These are phyloP conservation scores for Pseudocercospora cruenta DNA, from an alignment of 2,329 filamentous ascomycete genomes.

Conservation along the genomic window DNA sequence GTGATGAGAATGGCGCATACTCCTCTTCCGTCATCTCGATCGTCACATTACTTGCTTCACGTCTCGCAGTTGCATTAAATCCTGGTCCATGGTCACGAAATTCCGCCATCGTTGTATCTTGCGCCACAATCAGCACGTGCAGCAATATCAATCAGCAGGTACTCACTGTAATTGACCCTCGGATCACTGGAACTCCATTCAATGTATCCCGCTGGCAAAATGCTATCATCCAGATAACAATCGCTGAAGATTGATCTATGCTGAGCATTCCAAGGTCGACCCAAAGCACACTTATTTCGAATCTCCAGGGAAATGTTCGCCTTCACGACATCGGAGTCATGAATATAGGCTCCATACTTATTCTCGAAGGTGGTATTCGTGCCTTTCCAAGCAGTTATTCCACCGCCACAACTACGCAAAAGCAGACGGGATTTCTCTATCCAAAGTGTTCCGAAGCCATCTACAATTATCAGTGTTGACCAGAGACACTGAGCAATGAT, in stretches of 20 bases:
- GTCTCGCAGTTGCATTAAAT: conserved; percentile 54
- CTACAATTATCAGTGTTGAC: conserved; percentile 2
- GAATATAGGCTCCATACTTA: conserved; percentile 69
- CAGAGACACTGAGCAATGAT: too few relatives aligned
- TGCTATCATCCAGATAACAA: conserved; percentile 59
- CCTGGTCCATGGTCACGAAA: conserved; percentile 58
- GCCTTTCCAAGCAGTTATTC: conserved; percentile 65
- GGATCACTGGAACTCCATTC: conserved; percentile 52
- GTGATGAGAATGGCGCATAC: conserved; percentile 45
- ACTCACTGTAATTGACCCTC: conserved; percentile 41
- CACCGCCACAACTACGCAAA: conserved; percentile 65
- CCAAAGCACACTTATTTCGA: conserved; percentile 58
- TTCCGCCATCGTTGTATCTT: conserved; percentile 60
- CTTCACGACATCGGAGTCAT: conserved; percentile 57
- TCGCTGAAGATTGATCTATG: conserved; percentile 62
- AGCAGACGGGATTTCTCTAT: conserved; percentile 58
- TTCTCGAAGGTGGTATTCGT: conserved; percentile 59
- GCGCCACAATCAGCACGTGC: neutral
- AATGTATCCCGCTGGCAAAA: conserved; percentile 60
- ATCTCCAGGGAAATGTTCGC: conserved; percentile 56
- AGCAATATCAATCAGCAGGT: neutral
- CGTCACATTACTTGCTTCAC: conserved; percentile 46
- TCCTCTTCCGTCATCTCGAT: conserved; percentile 49
- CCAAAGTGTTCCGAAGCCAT: conserved; percentile 64
- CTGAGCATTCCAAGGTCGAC: conserved; percentile 64